phyloP scores from a whole-genome alignment of 2,329 filamentous ascomycete species.

The Claviceps africana region DNA sequence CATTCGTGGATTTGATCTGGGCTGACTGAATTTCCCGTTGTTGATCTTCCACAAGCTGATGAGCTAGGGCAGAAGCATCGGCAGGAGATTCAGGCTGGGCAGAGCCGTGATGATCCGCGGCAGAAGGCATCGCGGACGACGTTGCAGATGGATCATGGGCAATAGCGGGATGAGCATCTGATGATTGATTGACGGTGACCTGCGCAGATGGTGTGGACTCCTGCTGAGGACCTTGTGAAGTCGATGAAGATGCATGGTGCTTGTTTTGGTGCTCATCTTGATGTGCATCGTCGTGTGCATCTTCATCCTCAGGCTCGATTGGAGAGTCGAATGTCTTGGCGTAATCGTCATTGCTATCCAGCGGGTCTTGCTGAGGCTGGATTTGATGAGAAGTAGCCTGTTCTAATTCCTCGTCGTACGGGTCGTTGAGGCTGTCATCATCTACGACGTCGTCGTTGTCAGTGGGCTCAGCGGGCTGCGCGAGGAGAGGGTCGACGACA shows the following conservation, averaged over 20 bases:
- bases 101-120: constrained; percentile 10
- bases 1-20: constrained; percentile 14
- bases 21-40: constrained; percentile 8
- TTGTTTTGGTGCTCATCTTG: constrained; percentile 19
- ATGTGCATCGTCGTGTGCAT: constrained; percentile 18
- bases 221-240: constrained; percentile 28
- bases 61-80: constrained; percentile 12
- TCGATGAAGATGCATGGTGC: constrained; percentile 30
- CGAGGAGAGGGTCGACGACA: constrained; percentile 19
- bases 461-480: constrained; percentile 18
- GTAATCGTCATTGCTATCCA: constrained; percentile 33
- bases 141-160: constrained; percentile 19
- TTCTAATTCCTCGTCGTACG: constrained; percentile 28
- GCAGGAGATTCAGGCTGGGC: constrained; percentile 8
- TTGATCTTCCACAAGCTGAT: constrained; percentile 11
- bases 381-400: constrained; percentile 6
- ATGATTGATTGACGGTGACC: constrained; percentile 17
- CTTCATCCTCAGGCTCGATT: constrained; percentile 22
- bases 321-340: constrained; percentile 38
- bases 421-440: constrained; percentile 34
- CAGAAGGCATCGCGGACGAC: constrained; percentile 6
- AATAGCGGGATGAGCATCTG: constrained; percentile 17
- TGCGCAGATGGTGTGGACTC: constrained; percentile 26
- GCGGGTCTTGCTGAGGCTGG: constrained; percentile 17
- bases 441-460: constrained; percentile 25